Evolutionary conservation across 805 yeast genomes (phyloP).

Genomic region (Schizosaccharomyces octosporus): DNA sequence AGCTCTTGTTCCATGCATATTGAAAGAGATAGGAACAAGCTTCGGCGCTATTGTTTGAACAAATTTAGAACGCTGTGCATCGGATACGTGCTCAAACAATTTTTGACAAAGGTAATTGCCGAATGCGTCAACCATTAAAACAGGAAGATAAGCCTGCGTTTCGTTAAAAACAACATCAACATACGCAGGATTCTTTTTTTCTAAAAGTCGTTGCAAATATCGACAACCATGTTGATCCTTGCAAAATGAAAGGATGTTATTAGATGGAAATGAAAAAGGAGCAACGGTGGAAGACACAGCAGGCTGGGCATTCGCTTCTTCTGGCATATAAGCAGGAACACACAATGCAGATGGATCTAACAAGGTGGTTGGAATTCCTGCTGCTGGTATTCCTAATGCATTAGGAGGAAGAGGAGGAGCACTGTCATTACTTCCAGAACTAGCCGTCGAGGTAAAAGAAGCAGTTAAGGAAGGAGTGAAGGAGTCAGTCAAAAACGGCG

Average conservation of each 20-base stretch:
- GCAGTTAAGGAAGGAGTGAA: neutral
- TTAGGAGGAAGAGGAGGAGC: neutral
- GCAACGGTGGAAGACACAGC: neutral
- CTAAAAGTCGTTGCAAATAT: slow-evolving; percentile 68
- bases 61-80: slow-evolving; percentile 42
- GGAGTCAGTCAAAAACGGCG: neutral
- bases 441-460: neutral
- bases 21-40: slow-evolving; percentile 58
- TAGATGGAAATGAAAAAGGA: slow-evolving; percentile 3
- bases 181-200: slow-evolving; percentile 17
- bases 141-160: slow-evolving; percentile 51
- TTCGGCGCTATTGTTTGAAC: slow-evolving; percentile 50
- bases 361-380: neutral
- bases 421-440: neutral
- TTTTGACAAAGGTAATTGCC: slow-evolving; percentile 89
- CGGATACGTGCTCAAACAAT: slow-evolving; percentile 48
- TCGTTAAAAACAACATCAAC: slow-evolving; percentile 45
- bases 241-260: slow-evolving; percentile 56
- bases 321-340: neutral
- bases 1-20: slow-evolving; percentile 92
- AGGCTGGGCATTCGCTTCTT: neutral
- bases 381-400: neutral
- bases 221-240: slow-evolving; percentile 95
- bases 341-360: neutral
- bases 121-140: slow-evolving; percentile 77